Conservation (phyloP, 1,284 basidiomycete genomes). For the Microbotryum scabiosae region DNA sequence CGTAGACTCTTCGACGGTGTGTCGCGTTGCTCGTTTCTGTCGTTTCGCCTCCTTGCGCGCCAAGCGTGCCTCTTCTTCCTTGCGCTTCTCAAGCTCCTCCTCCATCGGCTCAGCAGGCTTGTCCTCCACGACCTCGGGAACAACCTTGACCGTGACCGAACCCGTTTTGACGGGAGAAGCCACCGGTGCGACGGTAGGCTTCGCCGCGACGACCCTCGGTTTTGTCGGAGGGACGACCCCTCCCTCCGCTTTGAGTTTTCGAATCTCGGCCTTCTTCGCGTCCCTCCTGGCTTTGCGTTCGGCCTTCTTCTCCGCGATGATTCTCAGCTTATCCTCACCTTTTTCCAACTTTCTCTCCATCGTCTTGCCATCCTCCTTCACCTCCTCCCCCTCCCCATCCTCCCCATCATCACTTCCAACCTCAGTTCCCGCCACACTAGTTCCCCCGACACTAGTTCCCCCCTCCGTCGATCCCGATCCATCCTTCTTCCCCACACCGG, state of each 20-base stretch:
- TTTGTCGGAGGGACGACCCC: conserved; percentile 7
- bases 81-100: conserved; percentile 26
- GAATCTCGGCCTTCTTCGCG: conserved; percentile 34
- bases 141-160: not conserved
- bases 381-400: conserved; percentile 1
- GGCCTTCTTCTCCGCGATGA: conserved; percentile 32
- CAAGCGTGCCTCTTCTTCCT: conserved; percentile 15
- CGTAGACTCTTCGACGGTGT: not conserved
- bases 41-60: conserved; percentile 21
- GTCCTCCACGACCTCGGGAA: conserved; percentile 8
- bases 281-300: conserved; percentile 14
- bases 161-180: too few relatives aligned
- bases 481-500: conserved; percentile 39
- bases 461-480: conserved; percentile 5
- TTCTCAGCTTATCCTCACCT: conserved; percentile 13
- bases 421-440: not conserved
- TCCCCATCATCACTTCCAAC: conserved; percentile 15
- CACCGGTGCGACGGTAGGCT: not conserved
- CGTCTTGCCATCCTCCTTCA: conserved; percentile 14
- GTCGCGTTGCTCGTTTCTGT: conserved; percentile 20
- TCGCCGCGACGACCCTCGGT: conserved; percentile 1
- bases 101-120: conserved; percentile 20
- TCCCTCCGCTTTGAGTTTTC: conserved; percentile 43
- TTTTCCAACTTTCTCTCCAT: conserved; percentile 9
- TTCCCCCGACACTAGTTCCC: conserved; percentile 1